Evolutionary conservation across 2,329 filamentous ascomycete species (phyloP), one percentile per base, ranked within the genome.

Genomic region (Trichoderma sp.): DNA sequence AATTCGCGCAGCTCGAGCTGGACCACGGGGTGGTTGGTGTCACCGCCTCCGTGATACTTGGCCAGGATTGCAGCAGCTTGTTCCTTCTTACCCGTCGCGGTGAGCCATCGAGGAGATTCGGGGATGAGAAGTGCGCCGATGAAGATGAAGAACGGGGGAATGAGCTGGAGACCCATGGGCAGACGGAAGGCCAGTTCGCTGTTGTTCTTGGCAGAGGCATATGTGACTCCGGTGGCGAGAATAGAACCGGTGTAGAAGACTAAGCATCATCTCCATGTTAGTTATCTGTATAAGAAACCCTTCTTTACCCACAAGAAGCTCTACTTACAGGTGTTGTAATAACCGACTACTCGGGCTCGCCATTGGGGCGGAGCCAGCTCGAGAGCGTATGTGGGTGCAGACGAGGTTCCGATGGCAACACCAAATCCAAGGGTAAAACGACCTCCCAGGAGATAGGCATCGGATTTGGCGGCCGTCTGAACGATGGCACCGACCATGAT

Each of bases 351-450:
- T 3, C 81, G 78, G 11, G 82, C 86, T 70, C 86, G 81, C 84
- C 85, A 88, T 66, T 82, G 79, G 0, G 86, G 87, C 74, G 88
- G 86, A 0, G 86, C 84, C 76, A 88, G 82, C 76, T 88, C 87
- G 11, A 82, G 77, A 6, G 82, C 81, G 62, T 83, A 83, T 0
- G 80, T 81, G 2, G 82, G 82, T 5, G 82, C 82, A 5, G 81
- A 79, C 1, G 81, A 81, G 0, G 80, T 82, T 26, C 80, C 81
- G 66, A 83, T 82, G 14, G 81, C 80, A 6, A 84, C 82, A 18
- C 83, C 83, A 68, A 89, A 89, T 21, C 88, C 88, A 0, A 89
- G 84, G 4, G 89, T 78, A 74, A 89, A 88, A 28, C 87, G 84
- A 3, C 86, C 87, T 7, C 83, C 82, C 51, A 85, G 80, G n/a